Percentiles rank a stretch among this genome's conserved stretches.
phyloP scores from a whole-genome alignment of 805 yeast genomes.

The Wickerhamomyces bovis region DNA sequence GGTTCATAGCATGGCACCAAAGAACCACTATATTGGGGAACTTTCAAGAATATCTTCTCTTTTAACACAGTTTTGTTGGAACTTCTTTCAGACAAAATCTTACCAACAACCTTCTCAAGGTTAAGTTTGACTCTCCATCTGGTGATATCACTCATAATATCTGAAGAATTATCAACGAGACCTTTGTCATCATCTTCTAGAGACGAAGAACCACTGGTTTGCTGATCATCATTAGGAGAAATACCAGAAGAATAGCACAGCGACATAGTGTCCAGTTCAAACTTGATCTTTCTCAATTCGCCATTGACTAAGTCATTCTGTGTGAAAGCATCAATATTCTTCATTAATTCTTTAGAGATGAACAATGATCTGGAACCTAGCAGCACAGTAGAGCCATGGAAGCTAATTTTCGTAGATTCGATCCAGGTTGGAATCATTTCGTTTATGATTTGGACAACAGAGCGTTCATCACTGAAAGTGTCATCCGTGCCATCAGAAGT shows the following conservation, averaged over 20 bases:
- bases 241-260: conserved; percentile 3
- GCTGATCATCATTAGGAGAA: conserved; percentile 4
- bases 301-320: conserved; percentile 36
- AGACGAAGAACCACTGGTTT: conserved; percentile 24
- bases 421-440: conserved; percentile 22
- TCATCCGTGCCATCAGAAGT: neutral
- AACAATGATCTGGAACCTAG: conserved; percentile 40
- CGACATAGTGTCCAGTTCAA: conserved; percentile 19
- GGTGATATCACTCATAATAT: conserved; percentile 3
- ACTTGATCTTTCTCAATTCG: conserved; percentile 29
- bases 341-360: conserved; percentile 33
- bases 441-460: conserved; percentile 10
- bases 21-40: conserved; percentile 23
- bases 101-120: conserved; percentile 18
- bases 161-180: conserved; percentile 17
- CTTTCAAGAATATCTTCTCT: conserved; percentile 27
- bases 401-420: conserved; percentile 4
- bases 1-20: conserved; percentile 16
- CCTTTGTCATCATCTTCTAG: conserved; percentile 29
- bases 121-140: conserved; percentile 10
- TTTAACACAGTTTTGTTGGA: conserved; percentile 21
- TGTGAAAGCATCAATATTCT: conserved; percentile 27
- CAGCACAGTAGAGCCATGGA: conserved; percentile 18
- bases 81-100: conserved; percentile 28
- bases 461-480: neutral